These are phyloP conservation scores for Leucosporidium yakuticum DNA, from an alignment of 768 basidiomycete genomes.

Conservation along the genomic window DNA sequence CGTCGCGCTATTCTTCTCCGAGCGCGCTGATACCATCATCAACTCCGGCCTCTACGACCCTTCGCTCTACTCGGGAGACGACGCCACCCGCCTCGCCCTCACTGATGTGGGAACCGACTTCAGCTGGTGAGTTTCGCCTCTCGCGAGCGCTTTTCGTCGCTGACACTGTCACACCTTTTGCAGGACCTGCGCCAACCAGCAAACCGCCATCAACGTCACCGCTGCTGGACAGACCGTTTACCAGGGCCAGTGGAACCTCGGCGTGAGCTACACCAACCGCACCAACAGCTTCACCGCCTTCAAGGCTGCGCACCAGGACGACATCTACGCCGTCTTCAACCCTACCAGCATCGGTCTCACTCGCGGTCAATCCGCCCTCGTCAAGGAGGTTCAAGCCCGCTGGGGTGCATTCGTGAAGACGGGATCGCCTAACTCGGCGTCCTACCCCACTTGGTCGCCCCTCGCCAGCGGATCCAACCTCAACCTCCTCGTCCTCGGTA, in stretches of 20 bases:
- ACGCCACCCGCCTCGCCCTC: constrained; percentile 12
- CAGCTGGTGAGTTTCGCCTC: constrained; percentile 14
- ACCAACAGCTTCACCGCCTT: background rate
- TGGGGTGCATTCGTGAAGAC: constrained; percentile 61
- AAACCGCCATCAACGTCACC: constrained; percentile 9
- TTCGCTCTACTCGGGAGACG: background rate
- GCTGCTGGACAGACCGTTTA: constrained; percentile 3
- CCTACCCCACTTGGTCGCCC: constrained; percentile 50
- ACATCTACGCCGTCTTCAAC: constrained; percentile 62
- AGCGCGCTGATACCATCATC: constrained; percentile 48
- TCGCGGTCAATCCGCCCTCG: constrained; percentile 45
- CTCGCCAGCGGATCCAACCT: constrained; percentile 50
- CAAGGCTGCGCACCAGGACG: constrained; percentile 49
- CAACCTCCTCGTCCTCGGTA: constrained; percentile 58
- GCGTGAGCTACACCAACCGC: background rate
- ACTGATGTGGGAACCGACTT: constrained; percentile 28
- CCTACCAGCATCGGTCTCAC: constrained; percentile 54
- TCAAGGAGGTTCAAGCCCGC: constrained; percentile 61
- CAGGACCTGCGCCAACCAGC: constrained; percentile 32
- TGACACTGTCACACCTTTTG: background rate
- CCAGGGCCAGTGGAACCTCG: constrained; percentile 26
- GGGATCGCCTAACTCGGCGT: constrained; percentile 55
- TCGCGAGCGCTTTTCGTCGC: background rate
- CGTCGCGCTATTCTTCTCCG: constrained; percentile 51
- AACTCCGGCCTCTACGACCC: constrained; percentile 21